Percentiles rank a stretch among this genome's conserved stretches.
Evolutionary conservation across 202 grass and related monocot species (phyloP).

Genomic region (Dendrocalamus latiflorus): DNA sequence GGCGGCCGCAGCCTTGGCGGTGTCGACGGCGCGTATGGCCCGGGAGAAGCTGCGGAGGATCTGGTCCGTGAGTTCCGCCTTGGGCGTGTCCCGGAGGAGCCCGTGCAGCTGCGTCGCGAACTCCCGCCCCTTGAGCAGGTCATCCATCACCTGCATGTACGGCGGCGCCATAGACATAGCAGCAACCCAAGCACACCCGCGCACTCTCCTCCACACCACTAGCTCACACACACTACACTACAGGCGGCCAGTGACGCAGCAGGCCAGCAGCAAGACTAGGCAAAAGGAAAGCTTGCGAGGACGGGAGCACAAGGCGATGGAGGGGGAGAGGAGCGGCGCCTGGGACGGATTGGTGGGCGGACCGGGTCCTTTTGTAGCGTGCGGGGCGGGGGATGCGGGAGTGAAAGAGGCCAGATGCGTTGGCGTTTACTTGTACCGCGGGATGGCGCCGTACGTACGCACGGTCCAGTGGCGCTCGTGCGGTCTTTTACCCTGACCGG

Average conservation of each 20-base stretch:
- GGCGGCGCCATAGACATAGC: neutral
- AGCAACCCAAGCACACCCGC: neutral
- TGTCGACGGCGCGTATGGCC: conserved; percentile 35
- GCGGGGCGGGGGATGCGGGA: no score
- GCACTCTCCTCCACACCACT: neutral
- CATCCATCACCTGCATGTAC: conserved; percentile 34
- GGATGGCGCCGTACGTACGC: no score
- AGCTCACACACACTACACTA: neutral
- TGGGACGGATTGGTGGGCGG: neutral
- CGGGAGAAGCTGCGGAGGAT: conserved; percentile 48
- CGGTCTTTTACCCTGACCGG: no score
- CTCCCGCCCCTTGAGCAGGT: conserved; percentile 43
- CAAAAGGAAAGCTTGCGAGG: neutral
- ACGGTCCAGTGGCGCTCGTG: no score
- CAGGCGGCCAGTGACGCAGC: neutral
- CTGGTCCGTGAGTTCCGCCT: conserved; percentile 35
- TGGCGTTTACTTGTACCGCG: no score
- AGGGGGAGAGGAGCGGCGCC: no score
- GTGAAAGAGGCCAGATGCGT: no score
- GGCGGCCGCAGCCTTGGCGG: no score
- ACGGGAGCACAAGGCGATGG: neutral
- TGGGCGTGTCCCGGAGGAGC: conserved; percentile 20
- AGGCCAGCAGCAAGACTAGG: neutral
- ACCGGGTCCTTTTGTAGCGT: neutral
- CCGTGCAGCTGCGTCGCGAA: conserved; percentile 31